These are phyloP conservation scores for Cyberlindnera sargentensis DNA, from an alignment of 805 yeast genomes.

Conservation along the genomic window DNA sequence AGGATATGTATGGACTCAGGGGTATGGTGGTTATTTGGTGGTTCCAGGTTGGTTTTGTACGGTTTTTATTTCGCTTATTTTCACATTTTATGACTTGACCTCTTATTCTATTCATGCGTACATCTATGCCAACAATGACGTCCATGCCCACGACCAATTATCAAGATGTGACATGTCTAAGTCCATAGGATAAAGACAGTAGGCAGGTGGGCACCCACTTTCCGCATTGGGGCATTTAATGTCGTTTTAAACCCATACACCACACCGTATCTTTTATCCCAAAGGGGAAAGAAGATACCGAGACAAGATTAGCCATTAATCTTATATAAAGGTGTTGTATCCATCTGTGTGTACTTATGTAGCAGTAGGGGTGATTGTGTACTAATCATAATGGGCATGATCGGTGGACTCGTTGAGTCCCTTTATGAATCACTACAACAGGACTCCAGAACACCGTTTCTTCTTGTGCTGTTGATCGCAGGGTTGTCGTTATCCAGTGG, in stretches of 20 bases:
- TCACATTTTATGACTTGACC: not conserved
- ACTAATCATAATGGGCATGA: not conserved
- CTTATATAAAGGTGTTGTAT: not conserved
- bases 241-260: not conserved
- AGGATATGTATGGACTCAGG: not conserved
- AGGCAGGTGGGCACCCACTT: not conserved
- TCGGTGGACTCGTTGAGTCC: not conserved
- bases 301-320: too few relatives aligned
- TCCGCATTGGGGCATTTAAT: not conserved
- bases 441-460: not conserved
- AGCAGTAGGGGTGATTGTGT: too few relatives aligned
- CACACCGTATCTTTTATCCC: not conserved
- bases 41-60: not conserved
- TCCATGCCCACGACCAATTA: too few relatives aligned
- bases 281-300: not conserved
- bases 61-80: not conserved
- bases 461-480: constrained; percentile 3
- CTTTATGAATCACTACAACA: too few relatives aligned
- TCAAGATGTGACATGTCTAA: too few relatives aligned
- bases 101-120: not conserved
- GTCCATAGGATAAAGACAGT: not conserved
- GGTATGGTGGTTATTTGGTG: not conserved
- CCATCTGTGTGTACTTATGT: too few relatives aligned
- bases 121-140: too few relatives aligned
- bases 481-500: not conserved